Percentiles rank a stretch among this genome's conserved stretches.
Evolutionary conservation across 2,329 filamentous ascomycete genomes (phyloP).

Genomic region (Aaosphaeria pasadenensis): DNA sequence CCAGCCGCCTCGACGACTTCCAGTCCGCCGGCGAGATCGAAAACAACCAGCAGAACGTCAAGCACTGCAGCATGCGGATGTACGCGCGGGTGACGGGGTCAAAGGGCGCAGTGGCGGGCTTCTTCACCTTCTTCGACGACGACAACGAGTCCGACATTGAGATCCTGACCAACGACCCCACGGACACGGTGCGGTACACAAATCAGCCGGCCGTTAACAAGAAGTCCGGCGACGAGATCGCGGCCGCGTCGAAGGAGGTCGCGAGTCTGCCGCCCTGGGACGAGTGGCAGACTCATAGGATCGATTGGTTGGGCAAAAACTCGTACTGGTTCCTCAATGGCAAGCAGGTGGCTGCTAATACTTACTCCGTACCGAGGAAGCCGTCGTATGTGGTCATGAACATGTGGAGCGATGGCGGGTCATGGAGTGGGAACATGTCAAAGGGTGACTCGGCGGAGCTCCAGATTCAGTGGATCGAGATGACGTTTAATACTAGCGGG

Average conservation of each 20-base stretch:
- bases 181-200: slow-evolving; percentile 50
- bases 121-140: slow-evolving; percentile 55
- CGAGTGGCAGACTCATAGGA: slow-evolving; percentile 57
- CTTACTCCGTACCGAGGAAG: slow-evolving; percentile 55
- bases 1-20: slow-evolving; percentile 41
- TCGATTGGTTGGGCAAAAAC: slow-evolving; percentile 57
- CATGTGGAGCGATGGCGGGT: slow-evolving; percentile 60
- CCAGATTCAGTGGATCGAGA: slow-evolving; percentile 62
- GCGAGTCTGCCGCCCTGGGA: slow-evolving; percentile 51
- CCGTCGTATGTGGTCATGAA: slow-evolving; percentile 56
- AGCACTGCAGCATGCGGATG: slow-evolving; percentile 49
- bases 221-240: slow-evolving; percentile 41
- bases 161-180: slow-evolving; percentile 49
- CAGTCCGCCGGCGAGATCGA: slow-evolving; percentile 51
- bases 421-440: slow-evolving; percentile 60
- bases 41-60: slow-evolving; percentile 42
- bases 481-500: slow-evolving; percentile 50
- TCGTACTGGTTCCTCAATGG: slow-evolving; percentile 58
- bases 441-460: slow-evolving; percentile 50
- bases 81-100: slow-evolving; percentile 45
- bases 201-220: slow-evolving; percentile 57
- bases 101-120: slow-evolving; percentile 48
- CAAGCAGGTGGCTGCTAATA: slow-evolving; percentile 50
- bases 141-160: slow-evolving; percentile 53
- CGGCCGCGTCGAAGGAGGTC: slow-evolving; percentile 48